These are phyloP conservation scores for Endogone sp. DNA, from an alignment of 192 early-diverging fungal species.

Conservation along the genomic window DNA sequence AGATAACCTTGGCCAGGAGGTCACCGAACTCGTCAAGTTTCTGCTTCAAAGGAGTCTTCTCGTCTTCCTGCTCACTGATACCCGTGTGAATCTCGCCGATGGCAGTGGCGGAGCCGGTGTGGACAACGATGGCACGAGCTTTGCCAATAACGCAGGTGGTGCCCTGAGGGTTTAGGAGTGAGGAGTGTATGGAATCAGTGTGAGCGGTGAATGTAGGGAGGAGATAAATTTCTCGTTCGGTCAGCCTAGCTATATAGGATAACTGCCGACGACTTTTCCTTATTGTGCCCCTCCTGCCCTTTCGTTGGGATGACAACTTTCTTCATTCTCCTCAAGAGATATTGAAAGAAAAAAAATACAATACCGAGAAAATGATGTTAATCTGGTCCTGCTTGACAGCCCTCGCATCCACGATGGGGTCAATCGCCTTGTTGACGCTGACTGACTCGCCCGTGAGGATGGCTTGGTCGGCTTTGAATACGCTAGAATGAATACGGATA, in stretches of 20 bases:
- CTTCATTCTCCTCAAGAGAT: too few relatives aligned
- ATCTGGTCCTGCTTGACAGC: conserved; percentile 95
- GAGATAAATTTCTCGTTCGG: neutral
- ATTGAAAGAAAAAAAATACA: conserved; percentile 50
- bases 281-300: too few relatives aligned
- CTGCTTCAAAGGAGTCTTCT: conserved; percentile 94
- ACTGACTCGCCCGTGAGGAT: conserved; percentile 95
- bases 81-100: conserved; percentile 93
- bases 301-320: too few relatives aligned
- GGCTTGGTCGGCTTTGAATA: conserved; percentile 93
- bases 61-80: conserved; percentile 78
- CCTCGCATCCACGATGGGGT: conserved; percentile 52
- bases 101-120: conserved; percentile 83
- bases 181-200: neutral
- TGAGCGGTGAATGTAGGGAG: neutral
- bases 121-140: conserved; percentile 80
- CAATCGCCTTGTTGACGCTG: conserved; percentile 80
- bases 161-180: conserved; percentile 53
- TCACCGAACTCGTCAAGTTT: conserved; percentile 97
- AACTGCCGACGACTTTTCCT: too few relatives aligned
- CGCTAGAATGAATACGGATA: conserved; percentile 70
- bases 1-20: conserved; percentile 75
- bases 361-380: conserved; percentile 93
- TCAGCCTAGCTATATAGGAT: neutral
- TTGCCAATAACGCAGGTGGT: conserved; percentile 94